phyloP scores from a whole-genome alignment of 306 rosid species.

The Cicer chorassanicum region DNA sequence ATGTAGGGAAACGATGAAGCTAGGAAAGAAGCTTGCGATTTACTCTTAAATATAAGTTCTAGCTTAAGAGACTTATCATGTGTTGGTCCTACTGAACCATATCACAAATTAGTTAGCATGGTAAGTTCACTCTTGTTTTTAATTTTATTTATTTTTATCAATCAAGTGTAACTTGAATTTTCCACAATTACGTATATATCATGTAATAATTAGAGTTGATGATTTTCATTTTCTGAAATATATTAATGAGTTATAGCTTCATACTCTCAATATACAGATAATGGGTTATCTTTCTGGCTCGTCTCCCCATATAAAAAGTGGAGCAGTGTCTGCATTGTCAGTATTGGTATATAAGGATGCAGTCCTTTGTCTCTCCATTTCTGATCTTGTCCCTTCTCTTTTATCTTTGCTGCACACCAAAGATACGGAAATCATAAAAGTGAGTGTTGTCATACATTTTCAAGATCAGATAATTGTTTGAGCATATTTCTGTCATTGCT shows the following conservation, averaged over 20 bases:
- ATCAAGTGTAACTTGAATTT: slow-evolving; percentile 15
- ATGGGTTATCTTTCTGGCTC: slow-evolving; percentile 90
- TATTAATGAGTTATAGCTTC: slow-evolving; percentile 16
- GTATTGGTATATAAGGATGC: slow-evolving; percentile 75
- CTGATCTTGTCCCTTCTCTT: slow-evolving; percentile 80
- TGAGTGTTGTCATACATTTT: slow-evolving; percentile 48
- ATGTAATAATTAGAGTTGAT: slow-evolving; percentile 35
- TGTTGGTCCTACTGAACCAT: slow-evolving; percentile 57
- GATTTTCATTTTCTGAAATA: slow-evolving; percentile 37
- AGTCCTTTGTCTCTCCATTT: slow-evolving; percentile 61
- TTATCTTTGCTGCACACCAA: slow-evolving; percentile 78
- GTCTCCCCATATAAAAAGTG: slow-evolving; percentile 90
- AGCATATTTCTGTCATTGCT: slow-evolving; percentile 35
- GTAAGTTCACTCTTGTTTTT: slow-evolving; percentile 55
- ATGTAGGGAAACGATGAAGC: slow-evolving; percentile 72
- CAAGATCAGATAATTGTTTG: slow-evolving; percentile 32
- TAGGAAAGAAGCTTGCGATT: slow-evolving; percentile 83
- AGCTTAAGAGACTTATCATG: slow-evolving; percentile 59
- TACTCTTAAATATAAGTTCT: slow-evolving; percentile 69
- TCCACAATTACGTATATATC: background rate
- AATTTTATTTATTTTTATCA: slow-evolving; percentile 13
- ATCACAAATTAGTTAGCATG: slow-evolving; percentile 79
- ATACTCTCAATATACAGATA: slow-evolving; percentile 57
- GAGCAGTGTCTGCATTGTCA: slow-evolving; percentile 92
- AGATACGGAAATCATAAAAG: slow-evolving; percentile 82